Evolutionary conservation across 805 yeast genomes (phyloP).

Genomic region (Yamadazyma sp.): DNA sequence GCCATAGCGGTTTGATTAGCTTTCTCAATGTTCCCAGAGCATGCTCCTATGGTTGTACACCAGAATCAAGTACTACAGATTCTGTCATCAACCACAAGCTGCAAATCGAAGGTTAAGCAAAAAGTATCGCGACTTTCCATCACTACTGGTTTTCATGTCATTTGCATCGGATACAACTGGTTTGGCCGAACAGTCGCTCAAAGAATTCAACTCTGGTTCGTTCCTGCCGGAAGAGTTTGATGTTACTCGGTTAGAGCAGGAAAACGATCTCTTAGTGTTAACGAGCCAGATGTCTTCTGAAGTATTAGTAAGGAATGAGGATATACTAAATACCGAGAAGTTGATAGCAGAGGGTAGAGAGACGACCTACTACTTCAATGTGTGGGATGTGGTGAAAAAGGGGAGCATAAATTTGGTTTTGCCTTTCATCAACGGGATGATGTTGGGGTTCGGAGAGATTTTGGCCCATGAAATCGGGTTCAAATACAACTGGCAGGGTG

Average conservation of each 20-base stretch:
- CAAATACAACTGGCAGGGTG: slow-evolving; percentile 72
- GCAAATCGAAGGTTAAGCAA: too few relatives aligned
- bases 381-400: slow-evolving; percentile 44
- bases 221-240: slow-evolving; percentile 5
- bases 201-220: neutral
- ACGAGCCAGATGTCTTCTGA: slow-evolving; percentile 31
- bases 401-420: slow-evolving; percentile 72
- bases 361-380: slow-evolving; percentile 19
- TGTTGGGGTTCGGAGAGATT: slow-evolving; percentile 95
- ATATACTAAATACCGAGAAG: slow-evolving; percentile 27
- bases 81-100: too few relatives aligned
- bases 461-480: slow-evolving; percentile 91
- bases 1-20: too few relatives aligned
- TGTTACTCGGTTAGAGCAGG: slow-evolving; percentile 16
- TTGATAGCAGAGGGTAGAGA: slow-evolving; percentile 14
- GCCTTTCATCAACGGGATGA: slow-evolving; percentile 90
- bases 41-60: too few relatives aligned
- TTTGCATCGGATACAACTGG: neutral
- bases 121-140: too few relatives aligned
- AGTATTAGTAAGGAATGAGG: slow-evolving; percentile 28
- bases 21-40: too few relatives aligned
- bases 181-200: slow-evolving; percentile 6
- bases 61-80: too few relatives aligned
- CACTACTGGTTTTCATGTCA: slow-evolving; percentile 4
- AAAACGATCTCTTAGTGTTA: slow-evolving; percentile 23